Evolutionary conservation across 768 basidiomycete species (phyloP), one percentile per base, ranked within the genome.

Genomic region (Lactarius sp.): DNA sequence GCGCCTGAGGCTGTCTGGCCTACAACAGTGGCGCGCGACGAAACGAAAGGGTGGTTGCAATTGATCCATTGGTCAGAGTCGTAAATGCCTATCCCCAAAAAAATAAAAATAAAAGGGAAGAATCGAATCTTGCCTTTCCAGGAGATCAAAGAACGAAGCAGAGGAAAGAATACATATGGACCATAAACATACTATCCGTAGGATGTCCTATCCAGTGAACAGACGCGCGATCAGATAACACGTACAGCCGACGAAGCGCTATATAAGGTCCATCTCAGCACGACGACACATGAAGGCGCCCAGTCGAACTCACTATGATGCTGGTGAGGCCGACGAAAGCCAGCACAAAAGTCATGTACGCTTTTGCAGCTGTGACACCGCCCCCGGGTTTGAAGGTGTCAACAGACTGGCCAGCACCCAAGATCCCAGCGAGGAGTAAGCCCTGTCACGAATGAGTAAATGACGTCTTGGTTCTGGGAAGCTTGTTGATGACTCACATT

Each of bases 281-380:
- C 31, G 36, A n/a, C 13, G 0, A 60, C 13, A 36, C n/a, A 36
- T 3, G 16, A 58, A 57, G 14, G 31, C 31, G 8, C 62, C 3
- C 6, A 56, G 31, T 14, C 7, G 22, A 50, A 59, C 80, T 71
- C 63, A 81, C 80, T 59, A 88, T 84, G 51, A 80, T 73, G 70
- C 89, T 92, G 16, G 86, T 87, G 64, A 93, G 80, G 6, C 90
- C 89, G 39, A 92, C 90, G 69, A 93, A 92, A 13, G 81, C 80
- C 31, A 95, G 80, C 62, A 94, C 86, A 72, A 93, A 88, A 27
- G 85, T 80, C 74, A 94, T 79, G 73, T 94, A 94, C 39, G 77
- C 81, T 71, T 90, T 90, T 49, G 85, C 85, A 59, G 83, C 79
- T 33, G 79, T 84, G 56, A 83, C 69, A 16, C 79, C 74, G 42